Evolutionary conservation across 2,329 filamentous ascomycete genomes (phyloP).

Genomic region (Pseudogymnoascus sp.): DNA sequence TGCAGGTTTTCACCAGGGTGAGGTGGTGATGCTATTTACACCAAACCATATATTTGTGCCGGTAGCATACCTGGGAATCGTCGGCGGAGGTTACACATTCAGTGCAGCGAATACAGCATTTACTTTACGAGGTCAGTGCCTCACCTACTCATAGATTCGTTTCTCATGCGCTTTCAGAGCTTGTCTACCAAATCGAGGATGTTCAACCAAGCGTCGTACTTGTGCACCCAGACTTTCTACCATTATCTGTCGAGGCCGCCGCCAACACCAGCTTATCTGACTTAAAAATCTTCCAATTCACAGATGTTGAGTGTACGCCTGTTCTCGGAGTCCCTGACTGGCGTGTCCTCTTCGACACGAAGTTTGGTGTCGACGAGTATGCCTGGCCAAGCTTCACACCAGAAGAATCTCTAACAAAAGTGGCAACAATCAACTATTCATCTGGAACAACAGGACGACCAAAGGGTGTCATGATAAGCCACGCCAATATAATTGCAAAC

Average conservation of each 20-base stretch:
- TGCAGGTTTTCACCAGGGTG: slow-evolving; percentile 39
- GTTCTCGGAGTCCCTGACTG: slow-evolving; percentile 48
- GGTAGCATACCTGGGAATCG: slow-evolving; percentile 45
- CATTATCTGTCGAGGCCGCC: slow-evolving; percentile 38
- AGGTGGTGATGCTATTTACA: slow-evolving; percentile 47
- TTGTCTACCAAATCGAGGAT: slow-evolving; percentile 44
- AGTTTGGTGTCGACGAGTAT: slow-evolving; percentile 48
- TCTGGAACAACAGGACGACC: slow-evolving; percentile 46
- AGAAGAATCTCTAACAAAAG: slow-evolving; percentile 29
- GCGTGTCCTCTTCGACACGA: slow-evolving; percentile 50
- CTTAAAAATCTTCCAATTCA: slow-evolving; percentile 42
- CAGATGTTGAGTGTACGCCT: slow-evolving; percentile 31
- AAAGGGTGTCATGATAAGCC: slow-evolving; percentile 42
- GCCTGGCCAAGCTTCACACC: slow-evolving; percentile 51
- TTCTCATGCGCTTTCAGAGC: slow-evolving; percentile 33
- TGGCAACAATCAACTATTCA: slow-evolving; percentile 43
- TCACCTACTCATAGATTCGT: background rate
- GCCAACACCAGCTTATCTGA: slow-evolving; percentile 34
- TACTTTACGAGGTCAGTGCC: slow-evolving; percentile 38
- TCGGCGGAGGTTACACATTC: slow-evolving; percentile 46
- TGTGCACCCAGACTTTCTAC: slow-evolving; percentile 40
- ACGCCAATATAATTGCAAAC: slow-evolving; percentile 44
- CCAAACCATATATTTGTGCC: slow-evolving; percentile 50
- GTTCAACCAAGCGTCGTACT: slow-evolving; percentile 44
- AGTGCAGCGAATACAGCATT: slow-evolving; percentile 48